Conservation (phyloP, 176 grass and related monocot genomes). For the Bromus sterilis region DNA sequence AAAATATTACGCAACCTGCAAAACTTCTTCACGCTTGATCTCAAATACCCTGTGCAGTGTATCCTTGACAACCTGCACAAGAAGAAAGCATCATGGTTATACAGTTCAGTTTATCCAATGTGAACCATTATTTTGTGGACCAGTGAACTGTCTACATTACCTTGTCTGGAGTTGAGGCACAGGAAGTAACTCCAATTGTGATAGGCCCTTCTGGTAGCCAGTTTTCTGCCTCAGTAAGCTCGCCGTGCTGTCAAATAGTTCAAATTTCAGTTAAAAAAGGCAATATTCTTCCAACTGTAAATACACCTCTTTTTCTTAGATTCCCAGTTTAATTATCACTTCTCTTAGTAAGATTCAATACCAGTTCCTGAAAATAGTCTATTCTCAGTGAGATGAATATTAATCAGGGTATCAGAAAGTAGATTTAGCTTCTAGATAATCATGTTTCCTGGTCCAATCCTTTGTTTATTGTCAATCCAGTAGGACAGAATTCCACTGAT, state of each 20-base stretch:
- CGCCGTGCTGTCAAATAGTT: conserved; percentile 64
- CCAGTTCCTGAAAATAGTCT: background rate
- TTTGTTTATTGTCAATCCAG: conserved; percentile 86
- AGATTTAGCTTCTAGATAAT: conserved; percentile 94
- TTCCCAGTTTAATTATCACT: background rate
- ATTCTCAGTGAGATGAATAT: background rate
- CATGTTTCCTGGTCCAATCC: conserved; percentile 95
- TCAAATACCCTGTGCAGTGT: conserved; percentile 62
- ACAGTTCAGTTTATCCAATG: background rate
- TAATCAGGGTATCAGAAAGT: conserved; percentile 13
- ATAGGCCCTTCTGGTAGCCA: conserved; percentile 76
- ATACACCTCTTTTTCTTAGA: background rate
- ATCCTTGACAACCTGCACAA: conserved; percentile 72
- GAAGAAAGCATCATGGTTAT: background rate
- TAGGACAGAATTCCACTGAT: conserved; percentile 78
- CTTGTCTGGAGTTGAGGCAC: conserved; percentile 97
- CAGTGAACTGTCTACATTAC: conserved; percentile 17
- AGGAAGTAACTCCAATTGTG: conserved; percentile 81
- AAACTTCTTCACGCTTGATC: conserved; percentile 81
- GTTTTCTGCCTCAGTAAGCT: conserved; percentile 84
- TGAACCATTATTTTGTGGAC: background rate
- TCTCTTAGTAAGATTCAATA: background rate
- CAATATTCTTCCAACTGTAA: background rate
- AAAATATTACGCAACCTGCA: conserved; percentile 46
- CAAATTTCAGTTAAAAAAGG: conserved; percentile 6